A percentile compares a stretch with the other conserved stretches of the same genome.
These are phyloP conservation scores for Ogataea salicorniae DNA, from an alignment of 805 yeast species.

Conservation along the genomic window DNA sequence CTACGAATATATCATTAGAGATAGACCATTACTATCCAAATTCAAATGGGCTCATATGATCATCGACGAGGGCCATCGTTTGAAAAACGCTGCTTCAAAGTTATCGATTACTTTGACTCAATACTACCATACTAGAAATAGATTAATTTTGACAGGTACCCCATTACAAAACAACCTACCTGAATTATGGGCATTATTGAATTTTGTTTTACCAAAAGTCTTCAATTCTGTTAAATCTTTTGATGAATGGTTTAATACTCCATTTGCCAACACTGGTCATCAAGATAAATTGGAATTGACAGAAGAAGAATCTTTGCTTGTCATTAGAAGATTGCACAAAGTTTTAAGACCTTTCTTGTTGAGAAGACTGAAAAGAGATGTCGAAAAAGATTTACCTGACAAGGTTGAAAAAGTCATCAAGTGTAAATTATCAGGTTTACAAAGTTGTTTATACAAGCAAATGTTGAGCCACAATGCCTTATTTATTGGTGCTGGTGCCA, in stretches of 20 bases:
- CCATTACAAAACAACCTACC: slow-evolving; percentile 83
- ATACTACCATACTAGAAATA: slow-evolving; percentile 67
- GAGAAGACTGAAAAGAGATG: slow-evolving; percentile 82
- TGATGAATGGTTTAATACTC: slow-evolving; percentile 88
- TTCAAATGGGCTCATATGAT: slow-evolving; percentile 82
- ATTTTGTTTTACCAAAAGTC: slow-evolving; percentile 77
- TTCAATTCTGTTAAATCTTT: slow-evolving; percentile 82
- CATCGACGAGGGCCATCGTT: slow-evolving; percentile 87
- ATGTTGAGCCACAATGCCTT: slow-evolving; percentile 68
- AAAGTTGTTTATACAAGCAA: slow-evolving; percentile 65
- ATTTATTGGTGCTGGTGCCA: slow-evolving; percentile 56
- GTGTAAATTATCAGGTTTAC: slow-evolving; percentile 72
- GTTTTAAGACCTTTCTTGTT: slow-evolving; percentile 80
- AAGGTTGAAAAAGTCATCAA: slow-evolving; percentile 79
- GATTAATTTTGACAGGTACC: slow-evolving; percentile 83
- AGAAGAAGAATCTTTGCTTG: slow-evolving; percentile 80
- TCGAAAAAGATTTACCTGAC: slow-evolving; percentile 80
- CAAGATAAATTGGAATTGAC: slow-evolving; percentile 77
- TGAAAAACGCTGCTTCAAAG: slow-evolving; percentile 76
- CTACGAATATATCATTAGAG: slow-evolving; percentile 75
- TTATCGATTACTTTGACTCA: slow-evolving; percentile 65
- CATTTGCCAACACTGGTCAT: slow-evolving; percentile 78
- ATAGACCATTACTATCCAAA: slow-evolving; percentile 62
- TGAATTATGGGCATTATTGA: slow-evolving; percentile 79
- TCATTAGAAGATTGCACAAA: slow-evolving; percentile 80